phyloP scores from a whole-genome alignment of 164 flowering plant species.

The Warburgia ugandensis region DNA sequence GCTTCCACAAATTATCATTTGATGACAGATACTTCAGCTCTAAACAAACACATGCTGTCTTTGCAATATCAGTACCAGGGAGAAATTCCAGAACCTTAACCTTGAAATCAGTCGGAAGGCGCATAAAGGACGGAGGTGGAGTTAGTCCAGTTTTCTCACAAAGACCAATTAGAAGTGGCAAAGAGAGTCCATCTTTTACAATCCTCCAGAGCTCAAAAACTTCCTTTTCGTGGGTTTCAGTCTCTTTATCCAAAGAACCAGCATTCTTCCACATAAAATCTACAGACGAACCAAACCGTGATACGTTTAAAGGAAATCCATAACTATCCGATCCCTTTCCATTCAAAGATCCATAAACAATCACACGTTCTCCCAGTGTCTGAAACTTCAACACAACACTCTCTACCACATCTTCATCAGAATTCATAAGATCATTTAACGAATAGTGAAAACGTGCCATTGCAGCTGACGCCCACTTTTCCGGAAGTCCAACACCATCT shows the following conservation, averaged over 20 bases:
- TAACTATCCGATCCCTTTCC: slow-evolving; percentile 20
- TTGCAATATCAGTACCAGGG: slow-evolving; percentile 47
- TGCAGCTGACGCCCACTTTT: slow-evolving; percentile 31
- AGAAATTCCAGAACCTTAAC: slow-evolving; percentile 49
- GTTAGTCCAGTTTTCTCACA: slow-evolving; percentile 49
- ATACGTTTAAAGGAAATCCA: slow-evolving; percentile 31
- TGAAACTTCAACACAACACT: slow-evolving; percentile 48
- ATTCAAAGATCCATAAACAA: slow-evolving; percentile 50
- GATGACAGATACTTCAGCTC: slow-evolving; percentile 52
- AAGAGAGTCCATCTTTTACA: slow-evolving; percentile 65
- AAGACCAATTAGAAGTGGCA: slow-evolving; percentile 68
- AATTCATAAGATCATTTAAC: slow-evolving; percentile 32
- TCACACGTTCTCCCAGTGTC: slow-evolving; percentile 39
- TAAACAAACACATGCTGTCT: slow-evolving; percentile 38
- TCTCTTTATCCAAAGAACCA: slow-evolving; percentile 4
- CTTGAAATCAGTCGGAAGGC: slow-evolving; percentile 70
- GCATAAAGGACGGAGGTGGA: slow-evolving; percentile 57
- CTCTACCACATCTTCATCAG: slow-evolving; percentile 12
- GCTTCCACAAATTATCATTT: slow-evolving; percentile 57
- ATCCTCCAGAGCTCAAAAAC: slow-evolving; percentile 71
- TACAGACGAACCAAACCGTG: slow-evolving; percentile 35
- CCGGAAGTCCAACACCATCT: slow-evolving; percentile 33
- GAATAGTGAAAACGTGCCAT: slow-evolving; percentile 38
- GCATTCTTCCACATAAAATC: slow-evolving; percentile 20
- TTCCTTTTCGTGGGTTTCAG: slow-evolving; percentile 21